These are phyloP conservation scores for Thuidium tamariscinum DNA, from an alignment of 225 moss, liverwort and hornwort genomes.

Conservation along the genomic window DNA sequence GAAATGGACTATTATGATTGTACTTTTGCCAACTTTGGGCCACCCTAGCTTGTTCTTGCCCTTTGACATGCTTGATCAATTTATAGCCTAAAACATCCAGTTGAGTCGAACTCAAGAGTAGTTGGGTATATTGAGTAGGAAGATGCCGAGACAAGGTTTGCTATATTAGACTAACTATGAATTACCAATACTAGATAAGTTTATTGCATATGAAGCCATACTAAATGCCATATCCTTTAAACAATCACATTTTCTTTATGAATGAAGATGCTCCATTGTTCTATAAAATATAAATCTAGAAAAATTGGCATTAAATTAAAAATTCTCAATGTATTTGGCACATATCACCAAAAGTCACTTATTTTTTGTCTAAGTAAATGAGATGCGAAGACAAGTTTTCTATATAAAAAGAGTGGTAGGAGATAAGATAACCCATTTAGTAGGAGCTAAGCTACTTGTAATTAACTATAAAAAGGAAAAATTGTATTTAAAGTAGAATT, in stretches of 20 bases:
- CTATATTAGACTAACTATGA: not conserved
- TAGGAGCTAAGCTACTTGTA: not conserved
- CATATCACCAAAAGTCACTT: fast-evolving
- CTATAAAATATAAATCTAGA: fast-evolving
- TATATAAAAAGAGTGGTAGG: not conserved
- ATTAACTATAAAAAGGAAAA: not conserved
- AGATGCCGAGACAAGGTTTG: not conserved
- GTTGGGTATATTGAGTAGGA: fast-evolving
- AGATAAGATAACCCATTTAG: too few relatives aligned
- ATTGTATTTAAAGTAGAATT: too few relatives aligned
- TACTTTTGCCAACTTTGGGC: too few relatives aligned
- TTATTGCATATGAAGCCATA: not conserved
- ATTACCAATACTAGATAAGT: not conserved
- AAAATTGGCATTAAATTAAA: too few relatives aligned
- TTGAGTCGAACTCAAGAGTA: not conserved
- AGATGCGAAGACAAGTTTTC: not conserved
- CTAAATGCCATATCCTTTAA: not conserved
- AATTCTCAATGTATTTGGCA: fast-evolving
- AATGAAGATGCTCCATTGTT: fast-evolving
- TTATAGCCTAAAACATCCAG: not conserved
- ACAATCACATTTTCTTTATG: too few relatives aligned
- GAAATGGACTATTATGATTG: too few relatives aligned
- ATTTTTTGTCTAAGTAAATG: fast-evolving
- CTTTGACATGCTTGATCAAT: too few relatives aligned
- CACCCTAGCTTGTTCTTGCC: too few relatives aligned